These are phyloP conservation scores for Echites panduratus DNA, from an alignment of 257 asterid species.

Conservation along the genomic window DNA sequence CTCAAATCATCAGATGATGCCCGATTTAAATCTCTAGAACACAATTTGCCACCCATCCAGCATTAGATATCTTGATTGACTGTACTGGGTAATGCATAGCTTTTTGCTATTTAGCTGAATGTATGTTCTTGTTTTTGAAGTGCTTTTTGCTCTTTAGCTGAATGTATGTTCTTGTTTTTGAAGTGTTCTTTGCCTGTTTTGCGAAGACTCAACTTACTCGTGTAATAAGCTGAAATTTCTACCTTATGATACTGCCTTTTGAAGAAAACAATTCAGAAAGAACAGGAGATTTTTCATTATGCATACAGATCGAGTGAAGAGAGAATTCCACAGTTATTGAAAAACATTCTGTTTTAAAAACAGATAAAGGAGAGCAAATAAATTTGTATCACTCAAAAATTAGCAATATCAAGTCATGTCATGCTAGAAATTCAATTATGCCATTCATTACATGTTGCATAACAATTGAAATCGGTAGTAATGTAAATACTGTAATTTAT, in stretches of 20 bases:
- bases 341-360: not conserved
- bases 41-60: not conserved
- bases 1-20: not conserved
- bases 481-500: not conserved
- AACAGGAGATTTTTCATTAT: not conserved
- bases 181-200: not conserved
- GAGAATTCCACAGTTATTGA: not conserved
- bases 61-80: not conserved
- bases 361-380: not conserved
- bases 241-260: not conserved
- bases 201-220: not conserved
- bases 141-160: not conserved
- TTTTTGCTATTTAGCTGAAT: not conserved
- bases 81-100: not conserved
- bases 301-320: not conserved
- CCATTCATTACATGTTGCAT: not conserved
- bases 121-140: not conserved
- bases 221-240: not conserved
- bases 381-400: not conserved
- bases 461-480: not conserved
- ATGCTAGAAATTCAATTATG: not conserved
- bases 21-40: not conserved
- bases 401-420: not conserved
- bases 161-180: not conserved
- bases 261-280: not conserved